These are phyloP conservation scores for Neurospora pannonica DNA, from an alignment of 495 filamentous ascomycete species.

Conservation along the genomic window DNA sequence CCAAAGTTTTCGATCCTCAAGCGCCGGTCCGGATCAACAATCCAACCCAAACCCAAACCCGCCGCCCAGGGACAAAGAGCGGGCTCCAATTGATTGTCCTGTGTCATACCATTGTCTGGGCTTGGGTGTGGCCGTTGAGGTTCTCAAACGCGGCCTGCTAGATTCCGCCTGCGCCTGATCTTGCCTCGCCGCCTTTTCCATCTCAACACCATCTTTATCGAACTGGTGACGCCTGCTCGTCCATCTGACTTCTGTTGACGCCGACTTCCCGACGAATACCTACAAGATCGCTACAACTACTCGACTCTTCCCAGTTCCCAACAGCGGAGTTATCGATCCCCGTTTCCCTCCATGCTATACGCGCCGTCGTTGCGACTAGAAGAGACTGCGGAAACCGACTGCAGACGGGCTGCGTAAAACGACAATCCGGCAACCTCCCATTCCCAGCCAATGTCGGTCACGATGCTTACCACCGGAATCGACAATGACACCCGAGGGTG, in stretches of 20 bases:
- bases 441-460: background rate
- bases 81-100: background rate
- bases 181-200: background rate
- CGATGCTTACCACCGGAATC: conserved; percentile 34
- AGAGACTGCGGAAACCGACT: background rate
- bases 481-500: conserved; percentile 86
- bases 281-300: background rate
- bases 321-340: background rate
- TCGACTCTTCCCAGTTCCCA: background rate
- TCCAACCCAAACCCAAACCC: background rate
- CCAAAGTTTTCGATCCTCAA: background rate
- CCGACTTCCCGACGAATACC: background rate
- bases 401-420: background rate
- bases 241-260: background rate
- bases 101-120: background rate
- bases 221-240: background rate
- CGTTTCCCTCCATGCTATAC: background rate
- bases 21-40: background rate
- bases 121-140: background rate
- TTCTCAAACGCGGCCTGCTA: background rate
- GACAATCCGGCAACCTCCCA: background rate
- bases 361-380: background rate
- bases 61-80: background rate
- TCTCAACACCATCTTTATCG: background rate
- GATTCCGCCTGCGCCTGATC: background rate